A percentile compares a stretch with the other conserved stretches of the same genome.
Evolutionary conservation across 768 basidiomycete genomes (phyloP).

Genomic region (Mycena alexandri): DNA sequence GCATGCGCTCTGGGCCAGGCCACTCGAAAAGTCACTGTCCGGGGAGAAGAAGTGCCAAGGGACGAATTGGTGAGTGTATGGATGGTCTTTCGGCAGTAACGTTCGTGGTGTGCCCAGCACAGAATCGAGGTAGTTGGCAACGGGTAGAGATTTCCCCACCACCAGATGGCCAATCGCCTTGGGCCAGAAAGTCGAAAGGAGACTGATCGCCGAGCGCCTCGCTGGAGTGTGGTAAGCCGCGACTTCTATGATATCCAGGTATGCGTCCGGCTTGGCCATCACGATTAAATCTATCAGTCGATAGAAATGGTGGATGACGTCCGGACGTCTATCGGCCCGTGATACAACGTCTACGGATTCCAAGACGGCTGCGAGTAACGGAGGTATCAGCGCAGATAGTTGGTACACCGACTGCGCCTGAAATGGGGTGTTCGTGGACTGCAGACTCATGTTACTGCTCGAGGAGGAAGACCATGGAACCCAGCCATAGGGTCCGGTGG

Average conservation of each 20-base stretch:
- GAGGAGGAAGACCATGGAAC: conserved; percentile 45
- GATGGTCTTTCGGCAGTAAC: conserved; percentile 45
- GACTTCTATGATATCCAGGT: conserved; percentile 79
- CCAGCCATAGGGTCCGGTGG: conserved; percentile 41
- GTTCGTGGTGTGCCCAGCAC: conserved; percentile 19
- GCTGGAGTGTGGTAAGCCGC: conserved; percentile 75
- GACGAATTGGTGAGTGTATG: conserved; percentile 72
- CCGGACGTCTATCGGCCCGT: conserved; percentile 43
- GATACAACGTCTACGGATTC: conserved; percentile 63
- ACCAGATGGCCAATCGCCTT: conserved; percentile 74
- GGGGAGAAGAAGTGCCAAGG: conserved; percentile 69
- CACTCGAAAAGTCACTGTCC: conserved; percentile 44
- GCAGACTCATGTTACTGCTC: conserved; percentile 43
- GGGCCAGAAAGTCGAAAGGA: conserved; percentile 77
- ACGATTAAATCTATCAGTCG: conserved; percentile 68
- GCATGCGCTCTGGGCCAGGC: conserved; percentile 61
- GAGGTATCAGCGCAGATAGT: conserved; percentile 71
- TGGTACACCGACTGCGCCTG: conserved; percentile 70
- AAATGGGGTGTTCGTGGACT: conserved; percentile 68
- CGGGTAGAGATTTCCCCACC: conserved; percentile 66
- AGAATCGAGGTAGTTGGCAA: conserved; percentile 48
- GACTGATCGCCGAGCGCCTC: conserved; percentile 65
- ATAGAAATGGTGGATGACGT: conserved; percentile 63
- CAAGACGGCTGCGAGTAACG: conserved; percentile 72
- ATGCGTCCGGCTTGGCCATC: conserved; percentile 72